phyloP scores from a whole-genome alignment of 2,329 filamentous ascomycete species.

The Botrytis deweyae region DNA sequence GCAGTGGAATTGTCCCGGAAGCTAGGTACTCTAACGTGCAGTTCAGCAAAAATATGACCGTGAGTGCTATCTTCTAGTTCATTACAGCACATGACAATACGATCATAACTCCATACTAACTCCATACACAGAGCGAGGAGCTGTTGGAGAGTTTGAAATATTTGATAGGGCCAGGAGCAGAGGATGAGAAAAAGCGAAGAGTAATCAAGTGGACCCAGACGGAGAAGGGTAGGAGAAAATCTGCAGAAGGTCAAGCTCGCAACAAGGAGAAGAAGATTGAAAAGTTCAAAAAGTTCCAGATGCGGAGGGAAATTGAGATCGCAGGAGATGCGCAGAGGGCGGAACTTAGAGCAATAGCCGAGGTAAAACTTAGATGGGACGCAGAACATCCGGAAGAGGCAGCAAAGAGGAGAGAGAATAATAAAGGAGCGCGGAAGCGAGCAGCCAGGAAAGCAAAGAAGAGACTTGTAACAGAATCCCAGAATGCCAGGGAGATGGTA shows the following conservation, averaged over 20 bases:
- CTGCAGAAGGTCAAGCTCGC: neutral
- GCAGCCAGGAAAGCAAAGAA: neutral
- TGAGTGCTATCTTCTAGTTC: neutral
- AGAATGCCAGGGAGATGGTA: neutral
- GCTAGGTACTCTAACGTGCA: neutral
- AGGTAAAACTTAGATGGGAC: neutral
- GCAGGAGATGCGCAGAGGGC: neutral
- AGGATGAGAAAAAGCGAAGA: constrained; percentile 2
- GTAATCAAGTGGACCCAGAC: neutral
- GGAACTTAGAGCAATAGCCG: neutral
- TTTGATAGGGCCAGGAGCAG: neutral
- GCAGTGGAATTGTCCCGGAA: too few relatives aligned
- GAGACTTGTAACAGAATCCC: neutral
- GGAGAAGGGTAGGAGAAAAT: neutral
- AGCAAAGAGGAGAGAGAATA: neutral
- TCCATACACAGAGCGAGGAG: neutral
- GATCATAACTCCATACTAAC: neutral
- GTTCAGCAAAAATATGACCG: neutral
- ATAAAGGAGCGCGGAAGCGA: neutral
- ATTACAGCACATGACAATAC: neutral
- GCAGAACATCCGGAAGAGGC: neutral
- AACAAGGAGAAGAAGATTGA: neutral
- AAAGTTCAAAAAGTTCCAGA: neutral
- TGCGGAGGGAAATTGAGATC: neutral
- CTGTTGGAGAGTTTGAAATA: neutral